phyloP scores from a whole-genome alignment of 1,284 basidiomycete genomes.

The Apiotrichum gamsii region DNA sequence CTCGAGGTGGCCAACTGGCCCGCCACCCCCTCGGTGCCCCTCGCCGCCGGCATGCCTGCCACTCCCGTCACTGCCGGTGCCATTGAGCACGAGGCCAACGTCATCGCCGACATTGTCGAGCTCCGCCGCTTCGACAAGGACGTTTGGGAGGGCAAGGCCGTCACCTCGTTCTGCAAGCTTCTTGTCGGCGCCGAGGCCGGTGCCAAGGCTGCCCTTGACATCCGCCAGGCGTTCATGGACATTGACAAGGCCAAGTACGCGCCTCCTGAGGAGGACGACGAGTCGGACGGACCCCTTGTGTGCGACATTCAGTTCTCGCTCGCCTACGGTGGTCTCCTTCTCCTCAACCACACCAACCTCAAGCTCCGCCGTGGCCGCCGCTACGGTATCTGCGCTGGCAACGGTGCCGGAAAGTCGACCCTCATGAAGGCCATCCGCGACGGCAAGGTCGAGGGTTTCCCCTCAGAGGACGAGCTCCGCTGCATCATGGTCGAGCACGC shows the following conservation, averaged over 20 bases:
- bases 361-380: constrained; percentile 83
- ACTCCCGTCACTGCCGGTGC: constrained; percentile 45
- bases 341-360: constrained; percentile 91
- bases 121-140: constrained; percentile 60
- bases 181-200: constrained; percentile 43
- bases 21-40: constrained; percentile 46
- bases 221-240: constrained; percentile 66
- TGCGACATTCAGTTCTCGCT: constrained; percentile 92
- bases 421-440: constrained; percentile 92
- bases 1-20: constrained; percentile 57
- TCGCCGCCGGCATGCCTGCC: constrained; percentile 35
- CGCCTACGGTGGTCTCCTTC: constrained; percentile 89
- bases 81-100: constrained; percentile 64
- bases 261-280: constrained; percentile 87
- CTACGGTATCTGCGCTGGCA: constrained; percentile 92
- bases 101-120: constrained; percentile 72
- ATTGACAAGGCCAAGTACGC: constrained; percentile 61
- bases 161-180: constrained; percentile 62
- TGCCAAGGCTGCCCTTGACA: constrained; percentile 56
- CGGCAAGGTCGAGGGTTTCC: constrained; percentile 93
- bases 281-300: constrained; percentile 74
- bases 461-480: constrained; percentile 75
- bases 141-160: constrained; percentile 63
- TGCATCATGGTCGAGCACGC: constrained; percentile 96
- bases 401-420: constrained; percentile 95